Percentiles rank a stretch among this genome's conserved stretches.
Evolutionary conservation across 805 yeast species (phyloP).

Genomic region (Candida bentonensis): DNA sequence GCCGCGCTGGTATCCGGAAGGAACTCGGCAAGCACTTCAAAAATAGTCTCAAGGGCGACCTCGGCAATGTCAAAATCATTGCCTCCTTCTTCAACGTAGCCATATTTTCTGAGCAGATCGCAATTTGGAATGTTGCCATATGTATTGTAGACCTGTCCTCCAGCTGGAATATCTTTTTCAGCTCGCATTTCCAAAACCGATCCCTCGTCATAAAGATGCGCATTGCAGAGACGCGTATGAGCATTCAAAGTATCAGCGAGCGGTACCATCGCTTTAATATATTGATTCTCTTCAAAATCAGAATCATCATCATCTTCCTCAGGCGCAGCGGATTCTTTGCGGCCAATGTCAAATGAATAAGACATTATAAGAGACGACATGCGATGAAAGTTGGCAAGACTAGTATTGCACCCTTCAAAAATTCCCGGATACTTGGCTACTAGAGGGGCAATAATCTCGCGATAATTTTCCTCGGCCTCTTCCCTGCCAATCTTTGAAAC

Average conservation of each 20-base stretch:
- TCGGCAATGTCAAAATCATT: slow-evolving; percentile 76
- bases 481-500: slow-evolving; percentile 56
- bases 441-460: slow-evolving; percentile 31
- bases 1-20: slow-evolving; percentile 10
- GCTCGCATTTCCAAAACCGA: slow-evolving; percentile 57
- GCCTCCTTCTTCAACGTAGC: slow-evolving; percentile 67
- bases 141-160: slow-evolving; percentile 72
- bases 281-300: slow-evolving; percentile 22
- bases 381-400: slow-evolving; percentile 47
- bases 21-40: slow-evolving; percentile 22
- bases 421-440: slow-evolving; percentile 15
- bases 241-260: slow-evolving; percentile 86
- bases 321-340: slow-evolving; percentile 6
- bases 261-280: slow-evolving; percentile 77
- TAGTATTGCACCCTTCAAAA: slow-evolving; percentile 17
- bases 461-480: slow-evolving; percentile 48
- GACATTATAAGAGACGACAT: slow-evolving; percentile 77
- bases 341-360: slow-evolving; percentile 75
- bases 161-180: slow-evolving; percentile 40
- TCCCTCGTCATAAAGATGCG: slow-evolving; percentile 31
- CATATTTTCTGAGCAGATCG: slow-evolving; percentile 83
- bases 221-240: slow-evolving; percentile 64
- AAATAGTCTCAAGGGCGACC: slow-evolving; percentile 33
- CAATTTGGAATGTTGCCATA: slow-evolving; percentile 86
- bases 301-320: slow-evolving; percentile 25